Conservation (phyloP, 2,329 filamentous ascomycete species). For the Pseudogymnoascus sp. region DNA sequence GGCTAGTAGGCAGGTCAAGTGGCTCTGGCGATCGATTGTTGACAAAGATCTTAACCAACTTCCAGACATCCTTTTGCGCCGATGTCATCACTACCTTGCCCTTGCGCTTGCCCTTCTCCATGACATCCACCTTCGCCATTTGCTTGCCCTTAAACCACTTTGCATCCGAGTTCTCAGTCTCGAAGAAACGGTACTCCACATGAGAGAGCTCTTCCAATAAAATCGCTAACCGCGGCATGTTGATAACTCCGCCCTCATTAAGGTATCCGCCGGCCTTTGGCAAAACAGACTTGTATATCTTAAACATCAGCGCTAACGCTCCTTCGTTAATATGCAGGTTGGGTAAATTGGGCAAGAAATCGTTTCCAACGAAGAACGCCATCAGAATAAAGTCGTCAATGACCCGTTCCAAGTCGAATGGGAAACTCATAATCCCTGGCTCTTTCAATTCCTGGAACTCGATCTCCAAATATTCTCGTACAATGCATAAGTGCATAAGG, state of each 20-base stretch:
- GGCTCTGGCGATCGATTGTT: constrained; percentile 55
- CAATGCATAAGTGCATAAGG: constrained; percentile 92
- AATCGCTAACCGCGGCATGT: constrained; percentile 67
- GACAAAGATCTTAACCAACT: constrained; percentile 73
- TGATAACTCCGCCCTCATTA: constrained; percentile 90
- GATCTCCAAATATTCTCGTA: constrained; percentile 90
- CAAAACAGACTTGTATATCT: constrained; percentile 84
- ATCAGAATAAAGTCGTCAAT: constrained; percentile 99
- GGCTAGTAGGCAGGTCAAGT: constrained; percentile 67
- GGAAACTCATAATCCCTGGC: constrained; percentile 61
- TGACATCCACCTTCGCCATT: constrained; percentile 58
- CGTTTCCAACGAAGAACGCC: constrained; percentile 98
- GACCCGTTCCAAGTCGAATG: constrained; percentile 88
- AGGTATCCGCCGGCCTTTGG: constrained; percentile 88
- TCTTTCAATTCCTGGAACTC: constrained; percentile 90
- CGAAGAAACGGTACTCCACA: constrained; percentile 88
- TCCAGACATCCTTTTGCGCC: constrained; percentile 74
- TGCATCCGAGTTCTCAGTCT: constrained; percentile 78
- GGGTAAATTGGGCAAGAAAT: constrained; percentile 95
- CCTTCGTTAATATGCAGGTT: constrained; percentile 98
- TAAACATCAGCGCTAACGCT: constrained; percentile 93
- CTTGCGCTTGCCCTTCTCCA: constrained; percentile 50
- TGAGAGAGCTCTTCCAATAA: constrained; percentile 78
- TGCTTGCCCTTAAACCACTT: constrained; percentile 89
- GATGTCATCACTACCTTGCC: constrained; percentile 71